Evolutionary conservation across 1,284 basidiomycete species (phyloP).

Genomic region (Agaricales sp.): DNA sequence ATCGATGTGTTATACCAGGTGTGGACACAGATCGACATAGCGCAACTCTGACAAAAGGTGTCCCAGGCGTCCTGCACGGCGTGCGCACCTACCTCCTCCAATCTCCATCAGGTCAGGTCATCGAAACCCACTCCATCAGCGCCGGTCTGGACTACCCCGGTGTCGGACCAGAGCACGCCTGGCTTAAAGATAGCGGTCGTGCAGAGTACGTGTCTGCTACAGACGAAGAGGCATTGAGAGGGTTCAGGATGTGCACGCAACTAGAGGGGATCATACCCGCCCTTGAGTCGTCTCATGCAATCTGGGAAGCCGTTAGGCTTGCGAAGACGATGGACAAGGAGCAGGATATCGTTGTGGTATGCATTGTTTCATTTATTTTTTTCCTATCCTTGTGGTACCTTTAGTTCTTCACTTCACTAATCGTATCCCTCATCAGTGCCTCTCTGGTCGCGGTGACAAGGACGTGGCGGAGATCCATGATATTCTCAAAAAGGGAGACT

Average conservation of each 20-base stretch:
- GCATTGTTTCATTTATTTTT: constrained; percentile 20
- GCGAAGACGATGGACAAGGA: constrained; percentile 84
- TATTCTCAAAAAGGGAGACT: constrained; percentile 66
- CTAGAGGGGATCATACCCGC: constrained; percentile 97
- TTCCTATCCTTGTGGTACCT: not conserved
- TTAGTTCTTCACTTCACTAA: not conserved
- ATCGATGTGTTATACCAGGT: constrained; percentile 28
- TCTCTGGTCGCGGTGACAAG: constrained; percentile 90
- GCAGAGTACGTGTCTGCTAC: constrained; percentile 93
- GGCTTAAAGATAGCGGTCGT: constrained; percentile 88
- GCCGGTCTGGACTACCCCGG: constrained; percentile 90
- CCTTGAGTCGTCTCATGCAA: constrained; percentile 90
- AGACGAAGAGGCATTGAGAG: constrained; percentile 87
- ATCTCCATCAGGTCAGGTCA: constrained; percentile 82
- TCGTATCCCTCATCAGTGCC: constrained; percentile 44
- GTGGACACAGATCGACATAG: constrained; percentile 81
- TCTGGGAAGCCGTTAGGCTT: constrained; percentile 84
- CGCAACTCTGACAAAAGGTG: constrained; percentile 85
- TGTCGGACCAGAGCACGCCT: constrained; percentile 96
- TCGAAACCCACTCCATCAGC: constrained; percentile 95
- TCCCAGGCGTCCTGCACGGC: constrained; percentile 93
- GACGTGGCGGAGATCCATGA: constrained; percentile 90
- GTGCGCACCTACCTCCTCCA: constrained; percentile 94
- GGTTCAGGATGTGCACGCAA: constrained; percentile 88
- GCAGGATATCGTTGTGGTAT: constrained; percentile 81